Base-by-base conservation (phyloP, 768 basidiomycete species). In the Mrakia gelida region DNA sequence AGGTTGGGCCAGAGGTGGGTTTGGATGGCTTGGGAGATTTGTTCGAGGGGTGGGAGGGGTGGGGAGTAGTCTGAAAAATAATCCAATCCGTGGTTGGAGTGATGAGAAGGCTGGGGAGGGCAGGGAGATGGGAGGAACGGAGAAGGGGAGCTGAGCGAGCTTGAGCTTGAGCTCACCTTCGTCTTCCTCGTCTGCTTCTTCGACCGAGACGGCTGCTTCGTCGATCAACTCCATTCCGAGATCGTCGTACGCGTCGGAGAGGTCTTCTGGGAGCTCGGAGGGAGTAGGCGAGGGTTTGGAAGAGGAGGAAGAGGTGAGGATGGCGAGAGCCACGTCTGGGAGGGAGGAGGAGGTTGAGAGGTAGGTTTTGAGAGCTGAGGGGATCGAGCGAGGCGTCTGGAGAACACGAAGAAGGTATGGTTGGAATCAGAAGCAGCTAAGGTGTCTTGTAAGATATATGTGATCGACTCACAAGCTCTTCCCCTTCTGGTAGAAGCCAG, bases 1-100 rank as follows among this genome's bases (percentile, higher is more conserved):
- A 73, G 32, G 23, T 38, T 41, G 32, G 73, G 54, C 73, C 73
- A 73, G 15, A 73, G 54, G 23, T 73, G 73, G 21, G 73, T 73
- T 34, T 73, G 73, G 41, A 73, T 56, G 15, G 73, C 34, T 34
- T 73, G 73, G 16, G 61, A 38, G 38, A 73, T 61, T 26, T 73
- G 73, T n/a, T 73, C 73, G 34, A 54, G 73, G 34, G 73, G 54
- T 21, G 73, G 15, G 3, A 73, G 34, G n/a, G 34, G 30, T 30
- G 52, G 18, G 16, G 38, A 62, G 73, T 28, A 70, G 67, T 70
- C 67, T 70, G 41, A 30, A 21, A 15, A 32, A 13, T 5, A 21
- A n/a, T 8, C 38, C 4, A 38, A 38, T 8, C 3, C 18, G 34
- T 34, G 15, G 26, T 73, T 26, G 2, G 16, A 49, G 1, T 49